Evolutionary conservation across 169 alveolate genomes (phyloP), one percentile per base, ranked within the genome.

Genomic region (Eimeria maxima): DNA sequence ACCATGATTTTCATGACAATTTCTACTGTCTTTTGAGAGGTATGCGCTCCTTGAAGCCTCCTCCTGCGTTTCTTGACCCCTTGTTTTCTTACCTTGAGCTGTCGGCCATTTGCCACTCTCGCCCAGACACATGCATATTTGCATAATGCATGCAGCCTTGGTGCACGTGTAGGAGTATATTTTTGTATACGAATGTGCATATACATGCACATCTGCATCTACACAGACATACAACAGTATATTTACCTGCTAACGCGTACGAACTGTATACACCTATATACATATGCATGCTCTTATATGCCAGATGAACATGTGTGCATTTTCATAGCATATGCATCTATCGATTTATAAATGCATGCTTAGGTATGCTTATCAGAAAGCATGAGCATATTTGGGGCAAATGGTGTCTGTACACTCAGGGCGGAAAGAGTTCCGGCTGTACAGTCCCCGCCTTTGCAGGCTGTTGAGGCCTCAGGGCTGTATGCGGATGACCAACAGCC

Each of bases 1-100:
- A 95, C 45, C 97, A 95, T 60, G 97, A 95, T 65, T 95, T 80
- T 80, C 97, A 95, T 63, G 97, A 95, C 47, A 95, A 95, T 63
- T 55, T 95, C 27, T 95, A 95, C 60, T 78, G 94, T 38, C 95
- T 95, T 4, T 38, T 95, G 29, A 55, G 91, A 0, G 97, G 96
- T 81, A 55, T 4, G 67, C 24, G 50, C 6, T 7, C n/a, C 45
- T 20, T 67, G 13, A 10, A 8, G 13, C 33, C 22, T 24, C 78
- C 22, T 11, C n/a, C n/a, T 1, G 1, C 45, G 1, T 1, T 29
- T 67, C 63, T 53, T 53, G 38, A 33, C 38, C 38, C 63, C 18
- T 53, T 0, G 11, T 53, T 16, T 53, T 53, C 63, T 0, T 53
- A 53, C 11, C 11, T 53, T 16, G 63, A 53, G 18, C 1, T 33